Conservation (phyloP, 202 grass and related monocot genomes). For the Sporobolus alterniflorus region DNA sequence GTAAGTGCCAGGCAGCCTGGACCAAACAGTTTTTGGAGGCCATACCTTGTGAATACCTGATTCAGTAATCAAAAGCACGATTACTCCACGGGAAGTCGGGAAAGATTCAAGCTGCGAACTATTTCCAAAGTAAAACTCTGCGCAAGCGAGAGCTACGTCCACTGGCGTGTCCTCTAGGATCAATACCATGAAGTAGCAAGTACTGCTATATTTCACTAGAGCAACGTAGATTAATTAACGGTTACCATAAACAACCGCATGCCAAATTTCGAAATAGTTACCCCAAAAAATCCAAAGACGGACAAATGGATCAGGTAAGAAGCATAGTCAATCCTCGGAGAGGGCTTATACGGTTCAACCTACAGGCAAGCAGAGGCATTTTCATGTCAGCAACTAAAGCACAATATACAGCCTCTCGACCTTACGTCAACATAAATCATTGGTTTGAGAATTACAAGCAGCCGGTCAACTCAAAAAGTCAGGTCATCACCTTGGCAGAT, state of each 20-base stretch:
- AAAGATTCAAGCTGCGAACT: not conserved
- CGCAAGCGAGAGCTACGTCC: not conserved
- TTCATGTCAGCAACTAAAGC: conserved; percentile 8
- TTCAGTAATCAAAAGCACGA: conserved; percentile 22
- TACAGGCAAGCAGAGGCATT: conserved; percentile 40
- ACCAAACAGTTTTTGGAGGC: conserved; percentile 90
- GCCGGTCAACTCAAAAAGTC: conserved; percentile 4
- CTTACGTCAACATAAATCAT: not conserved
- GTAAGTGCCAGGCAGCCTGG: conserved; percentile 69
- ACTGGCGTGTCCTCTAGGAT: not conserved
- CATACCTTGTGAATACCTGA: conserved; percentile 91
- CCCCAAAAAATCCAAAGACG: conserved; percentile 84
- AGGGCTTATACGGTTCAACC: conserved; percentile 69
- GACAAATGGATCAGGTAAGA: conserved; percentile 86
- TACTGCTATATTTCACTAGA: not conserved
- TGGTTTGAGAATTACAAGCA: not conserved
- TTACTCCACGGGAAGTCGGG: conserved; percentile 1
- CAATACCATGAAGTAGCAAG: conserved; percentile 8
- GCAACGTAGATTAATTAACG: not conserved
- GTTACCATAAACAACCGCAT: conserved; percentile 11
- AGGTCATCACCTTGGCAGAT: conserved; percentile 34
- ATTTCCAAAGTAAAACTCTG: conserved; percentile 6
- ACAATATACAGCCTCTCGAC: not conserved
- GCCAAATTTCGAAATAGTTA: conserved; percentile 40
- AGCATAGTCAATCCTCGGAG: conserved; percentile 64